Evolutionary conservation across 306 rosid species (phyloP).

Genomic region (Heteromeles arbutifolia): DNA sequence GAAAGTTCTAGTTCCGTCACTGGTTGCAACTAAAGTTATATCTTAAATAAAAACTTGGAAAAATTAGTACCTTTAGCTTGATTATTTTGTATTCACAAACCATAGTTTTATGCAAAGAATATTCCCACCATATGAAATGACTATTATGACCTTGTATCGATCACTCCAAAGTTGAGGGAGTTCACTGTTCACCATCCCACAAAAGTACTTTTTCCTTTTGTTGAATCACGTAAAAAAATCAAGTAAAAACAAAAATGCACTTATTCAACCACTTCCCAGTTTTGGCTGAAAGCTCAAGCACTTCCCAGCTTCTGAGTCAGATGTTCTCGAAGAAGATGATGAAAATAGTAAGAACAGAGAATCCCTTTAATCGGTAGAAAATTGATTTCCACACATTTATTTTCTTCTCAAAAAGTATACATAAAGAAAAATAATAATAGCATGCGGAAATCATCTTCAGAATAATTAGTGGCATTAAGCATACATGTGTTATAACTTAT

Average conservation of each 20-base stretch:
- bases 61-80: too few species aligned
- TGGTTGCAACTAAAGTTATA: too few species aligned
- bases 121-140: too few species aligned
- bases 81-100: too few species aligned
- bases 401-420: accelerated
- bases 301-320: too few species aligned
- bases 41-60: not conserved
- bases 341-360: not conserved
- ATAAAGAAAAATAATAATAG: too few species aligned
- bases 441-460: too few species aligned
- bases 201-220: not conserved
- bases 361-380: not conserved
- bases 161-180: too few species aligned
- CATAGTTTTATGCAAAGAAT: too few species aligned
- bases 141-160: not conserved
- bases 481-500: not conserved
- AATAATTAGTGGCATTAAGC: not conserved
- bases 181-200: not conserved
- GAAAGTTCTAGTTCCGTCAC: too few species aligned
- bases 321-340: not conserved
- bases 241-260: not conserved
- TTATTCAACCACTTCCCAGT: not conserved
- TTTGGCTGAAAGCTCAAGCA: too few species aligned
- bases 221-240: not conserved
- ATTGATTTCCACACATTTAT: too few species aligned